Percentiles rank a stretch among this genome's conserved stretches.
Conservation (phyloP, 1,284 basidiomycete genomes). For the Vanrija sp. region DNA sequence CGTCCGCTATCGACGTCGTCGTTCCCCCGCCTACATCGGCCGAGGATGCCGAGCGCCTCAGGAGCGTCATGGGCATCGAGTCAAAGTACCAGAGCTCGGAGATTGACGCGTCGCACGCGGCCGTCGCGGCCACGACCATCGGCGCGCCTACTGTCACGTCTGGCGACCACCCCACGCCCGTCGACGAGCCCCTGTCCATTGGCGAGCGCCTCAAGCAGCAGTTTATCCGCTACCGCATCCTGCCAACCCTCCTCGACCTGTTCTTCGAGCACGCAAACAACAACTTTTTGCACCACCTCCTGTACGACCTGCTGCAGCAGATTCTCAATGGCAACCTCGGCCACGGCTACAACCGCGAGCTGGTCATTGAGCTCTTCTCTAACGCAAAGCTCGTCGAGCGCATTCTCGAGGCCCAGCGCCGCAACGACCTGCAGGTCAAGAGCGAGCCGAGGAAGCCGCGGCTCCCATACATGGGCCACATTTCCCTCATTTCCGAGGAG, state of each 20-base stretch:
- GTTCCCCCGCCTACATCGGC: slow-evolving; percentile 36
- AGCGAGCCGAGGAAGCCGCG: slow-evolving; percentile 53
- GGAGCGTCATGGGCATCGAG: slow-evolving; percentile 36
- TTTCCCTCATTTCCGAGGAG: slow-evolving; percentile 69
- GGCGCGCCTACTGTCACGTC: slow-evolving; percentile 24
- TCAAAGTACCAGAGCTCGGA: neutral
- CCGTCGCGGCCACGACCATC: slow-evolving; percentile 24
- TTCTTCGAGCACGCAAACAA: slow-evolving; percentile 98
- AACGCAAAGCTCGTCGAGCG: slow-evolving; percentile 73
- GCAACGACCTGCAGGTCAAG: slow-evolving; percentile 57
- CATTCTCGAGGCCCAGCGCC: slow-evolving; percentile 75
- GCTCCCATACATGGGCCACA: slow-evolving; percentile 94
- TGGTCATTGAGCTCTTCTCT: slow-evolving; percentile 73
- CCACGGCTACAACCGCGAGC: slow-evolving; percentile 69
- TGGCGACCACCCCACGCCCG: neutral
- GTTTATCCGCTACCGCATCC: slow-evolving; percentile 67
- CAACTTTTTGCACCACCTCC: slow-evolving; percentile 95
- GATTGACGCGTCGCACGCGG: slow-evolving; percentile 16
- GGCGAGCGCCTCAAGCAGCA: slow-evolving; percentile 75
- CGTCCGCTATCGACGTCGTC: slow-evolving; percentile 1
- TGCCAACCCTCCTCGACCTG: slow-evolving; percentile 72
- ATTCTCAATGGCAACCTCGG: slow-evolving; percentile 83
- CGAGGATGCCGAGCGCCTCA: slow-evolving; percentile 34
- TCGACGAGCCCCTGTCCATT: slow-evolving; percentile 27
- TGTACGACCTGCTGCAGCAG: slow-evolving; percentile 95